Base-by-base conservation (phyloP, 805 yeast genomes). In the Pichia ethanolica region DNA sequence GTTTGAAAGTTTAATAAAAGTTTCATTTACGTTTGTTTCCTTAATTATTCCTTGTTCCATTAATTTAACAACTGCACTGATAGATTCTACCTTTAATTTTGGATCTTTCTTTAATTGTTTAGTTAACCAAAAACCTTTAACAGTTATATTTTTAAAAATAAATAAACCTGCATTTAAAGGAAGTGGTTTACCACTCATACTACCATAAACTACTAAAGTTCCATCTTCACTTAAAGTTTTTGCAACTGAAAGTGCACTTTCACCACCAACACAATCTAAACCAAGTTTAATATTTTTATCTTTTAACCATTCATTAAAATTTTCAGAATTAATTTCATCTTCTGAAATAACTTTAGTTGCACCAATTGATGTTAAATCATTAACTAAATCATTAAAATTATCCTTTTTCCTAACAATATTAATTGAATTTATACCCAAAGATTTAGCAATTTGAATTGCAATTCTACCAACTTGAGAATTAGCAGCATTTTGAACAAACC, bases 401-500 rank as follows among this genome's bases (percentile, higher is more conserved):
- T 83, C 85, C 57, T 98, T 79, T 60, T 88, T 87, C 66, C 99
- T 81, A 45, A 93, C 85, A 42, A 93, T 93, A 53, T 87, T 83
- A 56, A 93, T 77, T 9, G 96, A 88, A 59, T 89, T 87, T 62
- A 83, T 67, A 1, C 96, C 96, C 64, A 84, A 73, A 30, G 81
- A 71, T 55, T 79, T 79, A 33, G 87, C 96, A 47, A 93, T 78
- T 67, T 93, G 99, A 44, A 89, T 76, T 7, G 96, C 98, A 58
- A 86, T 82, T 57, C 89, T 81, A 6, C 97, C 96, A 10, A 93
- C 99, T 32, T 93, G 95, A 7, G 96, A 88, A 56, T 89, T 93
- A 35, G 96, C 98, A 34, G 96, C 99, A 60, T 91, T 93, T 69
- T 93, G 98, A 53, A 93, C 82, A 54, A 93, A 79, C 96, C 96